Evolutionary conservation across 192 early-diverging fungal genomes (phyloP).

Genomic region (Gigaspora rosea): DNA sequence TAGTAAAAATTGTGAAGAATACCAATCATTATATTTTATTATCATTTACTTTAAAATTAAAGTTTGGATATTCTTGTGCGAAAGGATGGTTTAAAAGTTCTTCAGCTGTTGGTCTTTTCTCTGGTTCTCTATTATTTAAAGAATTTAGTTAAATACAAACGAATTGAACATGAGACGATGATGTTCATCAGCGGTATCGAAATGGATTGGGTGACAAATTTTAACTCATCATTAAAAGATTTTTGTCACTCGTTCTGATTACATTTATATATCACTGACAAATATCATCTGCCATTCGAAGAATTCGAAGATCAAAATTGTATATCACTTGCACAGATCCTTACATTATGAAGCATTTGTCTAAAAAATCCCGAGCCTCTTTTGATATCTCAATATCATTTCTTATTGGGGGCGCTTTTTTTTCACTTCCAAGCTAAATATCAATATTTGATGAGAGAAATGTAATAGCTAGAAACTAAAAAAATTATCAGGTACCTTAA

Average conservation of each 20-base stretch:
- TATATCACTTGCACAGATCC: constrained; percentile 14
- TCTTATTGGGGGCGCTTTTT: constrained; percentile 79
- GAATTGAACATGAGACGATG: too few relatives aligned
- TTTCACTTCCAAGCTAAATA: constrained; percentile 72
- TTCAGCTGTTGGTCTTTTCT: constrained; percentile 73
- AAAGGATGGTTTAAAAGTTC: constrained; percentile 75
- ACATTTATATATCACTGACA: too few relatives aligned
- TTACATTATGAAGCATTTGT: constrained; percentile 73
- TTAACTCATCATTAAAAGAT: too few relatives aligned
- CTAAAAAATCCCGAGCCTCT: constrained; percentile 71
- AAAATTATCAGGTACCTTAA: constrained; percentile 46
- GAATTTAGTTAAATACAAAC: too few relatives aligned
- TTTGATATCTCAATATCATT: constrained; percentile 57
- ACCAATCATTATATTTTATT: too few relatives aligned
- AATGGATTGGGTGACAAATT: too few relatives aligned
- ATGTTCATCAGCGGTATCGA: too few relatives aligned
- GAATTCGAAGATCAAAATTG: too few relatives aligned
- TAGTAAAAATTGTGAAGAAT: too few relatives aligned
- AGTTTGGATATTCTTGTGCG: constrained; percentile 54
- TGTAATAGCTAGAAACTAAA: constrained; percentile 30
- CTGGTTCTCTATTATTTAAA: constrained; percentile 62
- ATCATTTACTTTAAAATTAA: constrained; percentile 47
- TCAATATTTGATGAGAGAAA: constrained; percentile 58
- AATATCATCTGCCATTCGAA: too few relatives aligned
- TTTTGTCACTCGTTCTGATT: too few relatives aligned